Evolutionary conservation across 176 grass and related monocot species (phyloP), one percentile per base, ranked within the genome.

Genomic region (Carex kokanica): DNA sequence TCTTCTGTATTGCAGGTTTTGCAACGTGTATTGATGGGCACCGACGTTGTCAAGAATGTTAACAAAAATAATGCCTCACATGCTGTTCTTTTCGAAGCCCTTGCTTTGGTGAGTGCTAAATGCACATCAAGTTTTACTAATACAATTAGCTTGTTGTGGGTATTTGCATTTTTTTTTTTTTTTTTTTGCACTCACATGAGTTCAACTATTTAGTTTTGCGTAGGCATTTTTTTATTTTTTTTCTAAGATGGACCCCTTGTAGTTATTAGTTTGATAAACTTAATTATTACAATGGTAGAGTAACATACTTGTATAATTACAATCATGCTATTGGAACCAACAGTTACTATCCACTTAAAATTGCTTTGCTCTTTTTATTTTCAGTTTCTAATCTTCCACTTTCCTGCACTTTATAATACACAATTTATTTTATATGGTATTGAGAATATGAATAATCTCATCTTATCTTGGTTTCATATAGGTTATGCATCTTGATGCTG

Each of bases 401-500:
- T 72, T 72, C 4, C 38, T 72, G 8, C 32, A 23, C 38, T 29
- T 47, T 45, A 74, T 25, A 15, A 74, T 74, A 74, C 1, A 2
- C 8, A 11, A 66, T 9, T 74, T 70, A 15, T 72, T 64, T 32
- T 40, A 11, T 57, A 47, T 86, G 60, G 49, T 75, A 78, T 84
- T 69, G 40, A 20, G 62, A 49, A 27, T 32, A 17, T 55, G 23
- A 29, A 55, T 9, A 32, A 31, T 78, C 25, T 78, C 73, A 78
- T 17, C 23, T 4, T 56, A 71, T 16, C 27, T 78, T 8, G 25
- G 5, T 78, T 55, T 25, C 38, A 81, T 81, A 80, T 82, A 99
- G 96, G 96, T 95, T 88, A 95, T 99, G 96, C 96, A 99, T 95
- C 96, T 99, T 85, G 96, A 99, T 92, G 96, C 96, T 72, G 96